Conservation (phyloP, 2,329 filamentous ascomycete genomes). For the Orbilia ellipsospora region DNA sequence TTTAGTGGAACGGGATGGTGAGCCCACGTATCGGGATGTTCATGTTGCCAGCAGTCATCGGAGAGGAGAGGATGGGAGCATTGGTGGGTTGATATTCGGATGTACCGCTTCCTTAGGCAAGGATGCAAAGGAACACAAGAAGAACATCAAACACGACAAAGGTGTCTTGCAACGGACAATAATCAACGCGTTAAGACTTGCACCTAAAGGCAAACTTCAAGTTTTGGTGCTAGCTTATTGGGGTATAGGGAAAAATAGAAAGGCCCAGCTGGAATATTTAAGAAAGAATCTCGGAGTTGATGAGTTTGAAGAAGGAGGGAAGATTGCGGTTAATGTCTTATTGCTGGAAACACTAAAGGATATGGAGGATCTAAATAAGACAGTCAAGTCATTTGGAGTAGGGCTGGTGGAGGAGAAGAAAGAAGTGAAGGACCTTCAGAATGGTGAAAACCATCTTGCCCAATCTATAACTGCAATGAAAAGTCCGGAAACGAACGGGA, state of each 20-base stretch:
- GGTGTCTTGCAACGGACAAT: conserved; percentile 41
- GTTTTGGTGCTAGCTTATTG: conserved; percentile 41
- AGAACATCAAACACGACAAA: conserved; percentile 29
- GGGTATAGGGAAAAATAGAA: conserved; percentile 16
- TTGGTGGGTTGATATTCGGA: conserved; percentile 49
- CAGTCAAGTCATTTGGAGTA: conserved; percentile 34
- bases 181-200: conserved; percentile 29
- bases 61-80: conserved; percentile 35
- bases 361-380: conserved; percentile 23
- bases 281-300: conserved; percentile 18
- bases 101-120: conserved; percentile 24
- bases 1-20: conserved; percentile 31
- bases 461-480: neutral
- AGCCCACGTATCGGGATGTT: conserved; percentile 41
- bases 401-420: conserved; percentile 16
- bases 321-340: conserved; percentile 12
- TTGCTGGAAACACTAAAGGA: conserved; percentile 34
- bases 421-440: neutral
- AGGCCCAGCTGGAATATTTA: conserved; percentile 29
- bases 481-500: conserved; percentile 6
- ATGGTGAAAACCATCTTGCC: neutral
- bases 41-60: conserved; percentile 48
- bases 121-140: conserved; percentile 37
- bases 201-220: conserved; percentile 37
- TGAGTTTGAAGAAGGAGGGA: conserved; percentile 39